Evolutionary conservation across 2,329 filamentous ascomycete genomes (phyloP).

Genomic region (Diaporthe sp.): DNA sequence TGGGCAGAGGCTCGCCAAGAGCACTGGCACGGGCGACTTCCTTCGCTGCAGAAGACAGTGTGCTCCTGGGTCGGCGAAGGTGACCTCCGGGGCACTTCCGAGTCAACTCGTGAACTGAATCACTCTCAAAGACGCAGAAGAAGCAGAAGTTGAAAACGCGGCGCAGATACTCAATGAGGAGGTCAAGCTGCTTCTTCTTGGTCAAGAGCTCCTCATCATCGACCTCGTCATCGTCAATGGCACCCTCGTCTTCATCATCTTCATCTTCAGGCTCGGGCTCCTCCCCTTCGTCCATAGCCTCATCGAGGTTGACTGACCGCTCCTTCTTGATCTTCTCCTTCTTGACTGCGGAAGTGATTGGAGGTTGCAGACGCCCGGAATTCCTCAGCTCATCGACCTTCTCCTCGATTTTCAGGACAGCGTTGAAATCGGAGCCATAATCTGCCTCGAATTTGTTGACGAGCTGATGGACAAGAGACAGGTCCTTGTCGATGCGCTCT

Average conservation of each 20-base stretch:
- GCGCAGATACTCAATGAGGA: constrained; percentile 95
- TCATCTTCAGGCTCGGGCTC: constrained; percentile 77
- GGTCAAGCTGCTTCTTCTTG: constrained; percentile 97
- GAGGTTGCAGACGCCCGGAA: constrained; percentile 81
- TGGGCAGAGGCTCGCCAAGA: constrained; percentile 85
- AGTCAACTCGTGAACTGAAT: constrained; percentile 95
- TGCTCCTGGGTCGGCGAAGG: constrained; percentile 88
- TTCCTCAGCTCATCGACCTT: constrained; percentile 84
- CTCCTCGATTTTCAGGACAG: constrained; percentile 84
- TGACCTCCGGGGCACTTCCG: constrained; percentile 98
- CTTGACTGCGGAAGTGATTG: constrained; percentile 66
- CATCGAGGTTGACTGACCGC: constrained; percentile 70
- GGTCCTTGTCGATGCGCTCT: constrained; percentile 91
- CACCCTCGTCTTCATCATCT: constrained; percentile 86
- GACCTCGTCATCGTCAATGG: constrained; percentile 82
- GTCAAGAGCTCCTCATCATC: constrained; percentile 91
- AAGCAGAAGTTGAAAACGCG: constrained; percentile 99
- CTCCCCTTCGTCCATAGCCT: constrained; percentile 72
- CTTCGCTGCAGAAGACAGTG: constrained; percentile 85
- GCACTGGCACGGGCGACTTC: constrained; percentile 89
- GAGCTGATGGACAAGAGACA: constrained; percentile 84
- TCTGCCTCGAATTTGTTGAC: constrained; percentile 88
- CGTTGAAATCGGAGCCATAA: constrained; percentile 82
- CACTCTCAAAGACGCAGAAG: constrained; percentile 98
- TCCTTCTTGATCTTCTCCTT: constrained; percentile 68